phyloP scores from a whole-genome alignment of 768 basidiomycete genomes.

The Suillus fuscotomentosus region DNA sequence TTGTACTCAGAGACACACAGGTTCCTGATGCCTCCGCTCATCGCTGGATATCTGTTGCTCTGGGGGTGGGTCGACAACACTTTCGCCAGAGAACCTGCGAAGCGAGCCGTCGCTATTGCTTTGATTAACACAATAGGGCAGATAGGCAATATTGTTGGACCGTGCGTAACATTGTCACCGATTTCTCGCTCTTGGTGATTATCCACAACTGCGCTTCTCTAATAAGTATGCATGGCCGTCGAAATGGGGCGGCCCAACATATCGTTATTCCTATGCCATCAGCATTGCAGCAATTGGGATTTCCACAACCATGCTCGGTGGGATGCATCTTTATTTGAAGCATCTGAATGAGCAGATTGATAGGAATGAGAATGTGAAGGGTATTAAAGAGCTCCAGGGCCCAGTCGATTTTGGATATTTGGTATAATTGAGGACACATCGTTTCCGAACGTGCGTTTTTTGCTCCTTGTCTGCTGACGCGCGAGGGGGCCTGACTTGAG shows the following conservation, averaged over 20 bases:
- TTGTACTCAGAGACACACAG: slow-evolving; percentile 29
- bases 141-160: slow-evolving; percentile 77
- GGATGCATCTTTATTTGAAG: neutral
- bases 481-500: neutral
- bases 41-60: slow-evolving; percentile 55
- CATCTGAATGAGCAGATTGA: neutral
- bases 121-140: slow-evolving; percentile 77
- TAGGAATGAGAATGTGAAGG: neutral
- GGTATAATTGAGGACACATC: neutral
- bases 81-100: neutral
- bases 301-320: neutral
- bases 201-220: neutral
- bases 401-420: neutral
- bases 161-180: slow-evolving; percentile 44
- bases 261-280: slow-evolving; percentile 65
- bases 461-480: neutral
- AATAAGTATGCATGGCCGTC: slow-evolving; percentile 59
- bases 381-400: neutral
- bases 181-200: neutral
- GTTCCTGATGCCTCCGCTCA: slow-evolving; percentile 70
- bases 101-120: slow-evolving; percentile 78
- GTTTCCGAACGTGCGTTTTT: neutral
- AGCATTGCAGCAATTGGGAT: slow-evolving; percentile 43
- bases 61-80: neutral
- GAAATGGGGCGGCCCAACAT: slow-evolving; percentile 59